A percentile compares a stretch with the other conserved stretches of the same genome.
Conservation (phyloP, 495 filamentous ascomycete species). For the Trichocladium antarcticum region DNA sequence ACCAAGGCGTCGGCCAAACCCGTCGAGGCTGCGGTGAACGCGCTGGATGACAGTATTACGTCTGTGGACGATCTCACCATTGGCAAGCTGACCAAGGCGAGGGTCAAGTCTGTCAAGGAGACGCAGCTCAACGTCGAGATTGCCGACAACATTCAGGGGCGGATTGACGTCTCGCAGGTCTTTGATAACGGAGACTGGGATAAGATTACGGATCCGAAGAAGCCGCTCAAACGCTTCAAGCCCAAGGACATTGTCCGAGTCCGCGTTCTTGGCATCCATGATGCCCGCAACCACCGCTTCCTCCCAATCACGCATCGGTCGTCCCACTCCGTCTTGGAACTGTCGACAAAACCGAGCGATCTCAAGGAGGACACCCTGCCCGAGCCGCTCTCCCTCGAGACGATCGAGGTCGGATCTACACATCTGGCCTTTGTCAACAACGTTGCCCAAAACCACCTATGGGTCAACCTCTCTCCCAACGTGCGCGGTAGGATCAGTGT, state of each 20-base stretch:
- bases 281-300: slow-evolving; percentile 82
- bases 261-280: slow-evolving; percentile 74
- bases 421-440: slow-evolving; percentile 87
- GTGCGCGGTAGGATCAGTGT: slow-evolving; percentile 71
- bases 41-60: slow-evolving; percentile 55
- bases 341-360: slow-evolving; percentile 71
- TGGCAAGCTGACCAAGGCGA: slow-evolving; percentile 69
- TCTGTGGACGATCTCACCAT: slow-evolving; percentile 58
- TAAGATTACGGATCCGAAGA: slow-evolving; percentile 68
- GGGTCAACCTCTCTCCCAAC: slow-evolving; percentile 85
- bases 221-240: slow-evolving; percentile 61
- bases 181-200: slow-evolving; percentile 65
- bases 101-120: slow-evolving; percentile 65
- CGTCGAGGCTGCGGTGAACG: slow-evolving; percentile 36
- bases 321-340: slow-evolving; percentile 72
- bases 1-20: slow-evolving; percentile 14
- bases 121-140: slow-evolving; percentile 88
- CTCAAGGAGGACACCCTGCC: slow-evolving; percentile 32
- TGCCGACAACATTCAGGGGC: slow-evolving; percentile 80
- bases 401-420: slow-evolving; percentile 55
- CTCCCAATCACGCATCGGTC: slow-evolving; percentile 79
- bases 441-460: slow-evolving; percentile 59
- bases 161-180: slow-evolving; percentile 78
- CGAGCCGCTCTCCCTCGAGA: slow-evolving; percentile 58
- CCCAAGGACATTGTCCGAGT: slow-evolving; percentile 59